Base-by-base conservation (phyloP, 2,329 filamentous ascomycete species). In the Colletotrichum liaoningense region DNA sequence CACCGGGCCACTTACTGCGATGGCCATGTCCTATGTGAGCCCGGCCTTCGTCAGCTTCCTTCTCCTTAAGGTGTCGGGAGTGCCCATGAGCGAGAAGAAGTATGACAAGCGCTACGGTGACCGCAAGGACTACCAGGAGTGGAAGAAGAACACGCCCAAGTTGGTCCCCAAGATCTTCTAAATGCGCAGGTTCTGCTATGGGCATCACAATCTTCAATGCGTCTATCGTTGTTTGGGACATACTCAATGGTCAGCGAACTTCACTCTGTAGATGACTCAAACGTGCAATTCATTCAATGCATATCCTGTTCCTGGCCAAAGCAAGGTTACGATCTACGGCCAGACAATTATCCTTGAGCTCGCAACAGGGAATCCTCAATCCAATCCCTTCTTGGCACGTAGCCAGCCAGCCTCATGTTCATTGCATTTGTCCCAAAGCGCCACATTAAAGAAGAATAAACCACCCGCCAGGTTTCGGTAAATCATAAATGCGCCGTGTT, bases 41-140 rank as follows among this genome's bases (percentile, higher is more conserved):
- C 92, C 92, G 11, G 89, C 88, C 0, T 93, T 94, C 79, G 88
- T 91, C 46, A 86, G 86, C 0, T 90, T 93, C 67, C 80, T 94
- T 78, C 80, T 94, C 69, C 82, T 91, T 52, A 91, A 91, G 84
- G 86, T 93, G 49, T 87, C 87, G 69, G 91, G 92, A 7, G 86
- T 93, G 30, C 91, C 92, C 5, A 76, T 93, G 80, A 93, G 90
- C 76, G 91, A 93, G 84, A 85, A 84, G 55, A 93, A 93, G 83
- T 93, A 94, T 78, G 90, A 93, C 80, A 86, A 89, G 81, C 84
- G 84, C 66, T 93, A 89, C 77, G 91, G 91, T 0, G 84, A 91
- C 74, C 84, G 89, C 54, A 88, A 90, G 81, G 91, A 93, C 74
- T 93, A 94, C 78, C 87, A 90, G 79, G 84, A 88, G 79, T 93